These are phyloP conservation scores for Penicillium freii DNA, from an alignment of 2,329 filamentous ascomycete species.

Conservation along the genomic window DNA sequence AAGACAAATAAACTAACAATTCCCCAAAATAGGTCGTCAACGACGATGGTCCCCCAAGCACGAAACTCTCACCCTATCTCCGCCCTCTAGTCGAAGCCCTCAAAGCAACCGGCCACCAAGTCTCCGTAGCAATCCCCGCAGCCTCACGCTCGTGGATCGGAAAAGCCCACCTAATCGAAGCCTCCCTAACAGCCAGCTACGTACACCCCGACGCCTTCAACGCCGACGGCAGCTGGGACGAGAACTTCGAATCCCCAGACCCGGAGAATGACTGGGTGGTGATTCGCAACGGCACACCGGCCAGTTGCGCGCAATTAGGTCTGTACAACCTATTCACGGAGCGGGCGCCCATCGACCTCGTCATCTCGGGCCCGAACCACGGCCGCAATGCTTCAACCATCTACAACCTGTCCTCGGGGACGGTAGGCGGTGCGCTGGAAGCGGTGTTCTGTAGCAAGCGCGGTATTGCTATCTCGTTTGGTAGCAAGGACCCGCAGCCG, in stretches of 20 bases:
- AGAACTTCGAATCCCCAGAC: conserved; percentile 6
- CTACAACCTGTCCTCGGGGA: conserved; percentile 72
- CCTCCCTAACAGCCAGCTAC: conserved; percentile 75
- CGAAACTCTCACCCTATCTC: conserved; percentile 70
- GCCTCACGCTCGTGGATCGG: conserved; percentile 92
- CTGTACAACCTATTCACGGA: conserved; percentile 72
- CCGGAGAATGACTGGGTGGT: conserved; percentile 60
- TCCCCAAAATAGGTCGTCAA: conserved; percentile 49
- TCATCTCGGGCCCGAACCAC: conserved; percentile 75
- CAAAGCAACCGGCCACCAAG: conserved; percentile 69
- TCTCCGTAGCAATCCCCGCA: conserved; percentile 85
- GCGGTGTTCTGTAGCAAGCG: conserved; percentile 66
- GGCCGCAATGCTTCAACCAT: conserved; percentile 75
- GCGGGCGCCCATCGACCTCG: conserved; percentile 66
- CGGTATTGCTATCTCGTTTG: conserved; percentile 78
- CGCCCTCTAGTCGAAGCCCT: conserved; percentile 68
- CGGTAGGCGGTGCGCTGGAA: conserved; percentile 72
- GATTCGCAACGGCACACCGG: conserved; percentile 72
- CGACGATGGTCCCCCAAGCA: conserved; percentile 73
- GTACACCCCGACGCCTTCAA: conserved; percentile 62
- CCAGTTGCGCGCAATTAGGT: conserved; percentile 73
- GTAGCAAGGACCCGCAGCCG: conserved; percentile 77
- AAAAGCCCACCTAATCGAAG: conserved; percentile 90
- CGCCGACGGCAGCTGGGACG: conserved; percentile 55
- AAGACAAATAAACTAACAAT: not conserved